A percentile compares a stretch with the other conserved stretches of the same genome.
These are phyloP conservation scores for Pseudogymnoascus sp. DNA, from an alignment of 2,329 filamentous ascomycete species.

Conservation along the genomic window DNA sequence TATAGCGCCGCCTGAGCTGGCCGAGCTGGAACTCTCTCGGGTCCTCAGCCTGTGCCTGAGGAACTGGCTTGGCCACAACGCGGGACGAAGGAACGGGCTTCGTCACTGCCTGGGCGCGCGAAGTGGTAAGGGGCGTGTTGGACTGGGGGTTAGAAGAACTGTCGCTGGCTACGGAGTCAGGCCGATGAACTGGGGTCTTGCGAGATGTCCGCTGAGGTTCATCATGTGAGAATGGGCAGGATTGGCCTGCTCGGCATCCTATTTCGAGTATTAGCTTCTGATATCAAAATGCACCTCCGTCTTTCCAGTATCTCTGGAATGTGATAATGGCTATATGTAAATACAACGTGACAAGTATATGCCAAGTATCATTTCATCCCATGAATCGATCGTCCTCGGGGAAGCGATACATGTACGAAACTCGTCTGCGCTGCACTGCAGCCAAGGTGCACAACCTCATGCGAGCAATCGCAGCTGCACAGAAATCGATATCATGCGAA, in stretches of 20 bases:
- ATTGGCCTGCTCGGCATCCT: constrained; percentile 44
- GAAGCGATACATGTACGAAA: not conserved
- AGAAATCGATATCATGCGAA: not conserved
- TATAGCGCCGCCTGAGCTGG: constrained; percentile 61
- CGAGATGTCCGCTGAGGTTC: constrained; percentile 19
- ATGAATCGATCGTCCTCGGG: constrained; percentile 9
- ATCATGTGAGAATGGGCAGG: constrained; percentile 43
- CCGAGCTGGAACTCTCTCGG: constrained; percentile 66
- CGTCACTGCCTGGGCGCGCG: constrained; percentile 24
- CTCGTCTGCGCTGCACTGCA: not conserved
- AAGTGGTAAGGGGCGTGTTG: constrained; percentile 9
- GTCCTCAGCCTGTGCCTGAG: constrained; percentile 54
- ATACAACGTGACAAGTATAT: constrained; percentile 1
- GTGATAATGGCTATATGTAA: not conserved
- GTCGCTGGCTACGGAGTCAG: constrained; percentile 13
- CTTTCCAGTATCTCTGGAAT: constrained; percentile 12
- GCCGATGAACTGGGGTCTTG: constrained; percentile 13
- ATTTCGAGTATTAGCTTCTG: constrained; percentile 18
- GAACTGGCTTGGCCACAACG: constrained; percentile 56
- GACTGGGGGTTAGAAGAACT: constrained; percentile 13
- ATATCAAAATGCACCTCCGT: constrained; percentile 13
- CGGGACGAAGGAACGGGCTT: constrained; percentile 31
- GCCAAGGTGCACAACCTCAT: constrained; percentile 13
- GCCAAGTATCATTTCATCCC: constrained; percentile 22
- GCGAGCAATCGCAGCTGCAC: constrained; percentile 14